These are phyloP conservation scores for Podila epicladia DNA, from an alignment of 192 early-diverging fungal species.

Conservation along the genomic window DNA sequence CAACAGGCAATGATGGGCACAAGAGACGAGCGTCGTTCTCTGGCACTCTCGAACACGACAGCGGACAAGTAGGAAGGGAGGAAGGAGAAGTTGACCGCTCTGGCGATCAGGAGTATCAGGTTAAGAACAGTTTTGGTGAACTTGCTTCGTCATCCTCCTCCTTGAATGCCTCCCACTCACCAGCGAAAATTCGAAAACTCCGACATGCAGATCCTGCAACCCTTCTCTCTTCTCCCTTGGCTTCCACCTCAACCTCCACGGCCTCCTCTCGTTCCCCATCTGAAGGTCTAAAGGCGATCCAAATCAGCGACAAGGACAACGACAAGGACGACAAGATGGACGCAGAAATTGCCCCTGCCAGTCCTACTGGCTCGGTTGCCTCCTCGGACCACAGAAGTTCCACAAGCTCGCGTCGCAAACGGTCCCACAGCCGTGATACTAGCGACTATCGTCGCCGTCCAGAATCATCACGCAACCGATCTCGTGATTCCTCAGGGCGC, in stretches of 20 bases:
- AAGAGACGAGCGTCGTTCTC: constrained; percentile 19
- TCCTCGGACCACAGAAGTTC: constrained; percentile 33
- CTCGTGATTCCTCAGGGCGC: constrained; percentile 29
- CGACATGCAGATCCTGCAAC: constrained; percentile 41
- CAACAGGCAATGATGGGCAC: constrained; percentile 18
- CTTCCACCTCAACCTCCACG: constrained; percentile 30
- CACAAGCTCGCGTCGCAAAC: constrained; percentile 20
- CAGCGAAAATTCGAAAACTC: constrained; percentile 56
- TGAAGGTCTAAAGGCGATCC: constrained; percentile 36
- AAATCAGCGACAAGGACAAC: constrained; percentile 14
- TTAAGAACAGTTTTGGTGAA: constrained; percentile 57
- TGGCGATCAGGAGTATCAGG: constrained; percentile 43
- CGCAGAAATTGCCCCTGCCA: constrained; percentile 13
- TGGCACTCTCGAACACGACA: neutral
- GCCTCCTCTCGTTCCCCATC: constrained; percentile 39
- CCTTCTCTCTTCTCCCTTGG: constrained; percentile 21
- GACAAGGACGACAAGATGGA: constrained; percentile 33
- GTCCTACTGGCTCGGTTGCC: constrained; percentile 21
- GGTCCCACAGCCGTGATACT: constrained; percentile 30
- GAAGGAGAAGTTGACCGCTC: constrained; percentile 23
- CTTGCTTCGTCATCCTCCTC: constrained; percentile 40
- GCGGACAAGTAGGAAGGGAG: constrained; percentile 3
- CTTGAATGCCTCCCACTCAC: constrained; percentile 42
- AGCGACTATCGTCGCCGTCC: constrained; percentile 23
- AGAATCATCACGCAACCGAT: neutral